Conservation (phyloP, 257 asterid genomes). For the Nyctanthes arbortristis region DNA sequence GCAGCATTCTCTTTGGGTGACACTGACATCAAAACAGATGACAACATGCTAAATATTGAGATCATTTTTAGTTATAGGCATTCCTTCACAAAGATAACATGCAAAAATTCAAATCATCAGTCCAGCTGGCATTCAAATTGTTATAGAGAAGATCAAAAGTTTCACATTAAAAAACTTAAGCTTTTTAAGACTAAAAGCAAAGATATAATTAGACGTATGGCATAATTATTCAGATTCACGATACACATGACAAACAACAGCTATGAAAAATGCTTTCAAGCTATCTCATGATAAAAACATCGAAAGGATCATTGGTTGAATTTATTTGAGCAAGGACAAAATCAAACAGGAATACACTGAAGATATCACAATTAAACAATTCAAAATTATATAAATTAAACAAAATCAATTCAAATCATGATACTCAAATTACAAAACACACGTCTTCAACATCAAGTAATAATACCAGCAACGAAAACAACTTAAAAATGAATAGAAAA, state of each 20-base stretch:
- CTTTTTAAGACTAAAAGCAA: background rate
- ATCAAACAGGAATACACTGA: background rate
- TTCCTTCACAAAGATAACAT: slow-evolving; percentile 1
- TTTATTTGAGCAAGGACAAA: background rate
- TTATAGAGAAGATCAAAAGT: background rate
- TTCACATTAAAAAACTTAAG: background rate
- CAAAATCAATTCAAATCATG: too few species aligned
- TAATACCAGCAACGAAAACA: too few species aligned
- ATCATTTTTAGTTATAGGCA: background rate
- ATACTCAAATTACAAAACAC: too few species aligned
- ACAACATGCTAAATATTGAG: slow-evolving; percentile 17
- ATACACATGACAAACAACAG: too few species aligned
- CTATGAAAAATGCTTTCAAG: background rate
- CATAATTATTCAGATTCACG: background rate
- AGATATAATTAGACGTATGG: background rate
- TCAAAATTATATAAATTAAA: too few species aligned
- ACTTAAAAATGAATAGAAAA: too few species aligned
- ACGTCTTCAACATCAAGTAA: too few species aligned
- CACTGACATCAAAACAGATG: slow-evolving; percentile 38
- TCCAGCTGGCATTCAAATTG: slow-evolving; percentile 2
- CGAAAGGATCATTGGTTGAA: background rate
- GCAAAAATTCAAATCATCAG: background rate
- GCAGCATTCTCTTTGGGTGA: slow-evolving; percentile 59
- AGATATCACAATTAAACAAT: too few species aligned
- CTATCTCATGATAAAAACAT: background rate